Percentiles rank a stretch among this genome's conserved stretches.
phyloP scores from a whole-genome alignment of 257 asterid genomes.

The Nicotiana sylvestris region DNA sequence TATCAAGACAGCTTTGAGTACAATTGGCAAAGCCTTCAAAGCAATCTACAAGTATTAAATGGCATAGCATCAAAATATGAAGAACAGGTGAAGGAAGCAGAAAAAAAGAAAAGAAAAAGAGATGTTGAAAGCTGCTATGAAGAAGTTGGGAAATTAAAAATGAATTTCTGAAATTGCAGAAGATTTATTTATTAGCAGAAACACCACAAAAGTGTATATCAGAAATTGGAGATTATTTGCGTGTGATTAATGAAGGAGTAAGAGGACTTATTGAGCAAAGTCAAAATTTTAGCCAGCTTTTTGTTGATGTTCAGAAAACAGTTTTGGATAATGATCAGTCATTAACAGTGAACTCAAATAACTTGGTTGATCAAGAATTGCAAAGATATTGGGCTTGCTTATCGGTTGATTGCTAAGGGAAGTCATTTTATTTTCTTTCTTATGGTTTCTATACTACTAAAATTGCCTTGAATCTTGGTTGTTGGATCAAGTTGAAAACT shows the following conservation, averaged over 20 bases:
- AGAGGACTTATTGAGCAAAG: background rate
- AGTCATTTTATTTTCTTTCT: background rate
- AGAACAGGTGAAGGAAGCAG: conserved; percentile 1
- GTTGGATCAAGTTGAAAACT: background rate
- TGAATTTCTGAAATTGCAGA: background rate
- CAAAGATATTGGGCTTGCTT: conserved; percentile 11
- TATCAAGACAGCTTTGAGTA: background rate
- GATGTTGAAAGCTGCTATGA: background rate
- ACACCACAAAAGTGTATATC: background rate
- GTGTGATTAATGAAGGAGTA: background rate
- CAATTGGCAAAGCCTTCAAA: background rate
- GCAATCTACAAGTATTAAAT: background rate
- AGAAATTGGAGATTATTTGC: background rate
- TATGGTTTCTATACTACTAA: too few species aligned
- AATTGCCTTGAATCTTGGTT: background rate
- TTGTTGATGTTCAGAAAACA: background rate
- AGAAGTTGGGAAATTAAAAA: background rate
- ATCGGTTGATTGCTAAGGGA: background rate
- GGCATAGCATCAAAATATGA: background rate
- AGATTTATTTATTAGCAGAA: background rate
- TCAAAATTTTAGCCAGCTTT: background rate
- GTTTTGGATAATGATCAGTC: background rate
- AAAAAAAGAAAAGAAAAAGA: background rate
- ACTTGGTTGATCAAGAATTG: background rate
- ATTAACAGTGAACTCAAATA: background rate